phyloP scores from a whole-genome alignment of 148 eudicot genomes.

The Oxyria digyna region DNA sequence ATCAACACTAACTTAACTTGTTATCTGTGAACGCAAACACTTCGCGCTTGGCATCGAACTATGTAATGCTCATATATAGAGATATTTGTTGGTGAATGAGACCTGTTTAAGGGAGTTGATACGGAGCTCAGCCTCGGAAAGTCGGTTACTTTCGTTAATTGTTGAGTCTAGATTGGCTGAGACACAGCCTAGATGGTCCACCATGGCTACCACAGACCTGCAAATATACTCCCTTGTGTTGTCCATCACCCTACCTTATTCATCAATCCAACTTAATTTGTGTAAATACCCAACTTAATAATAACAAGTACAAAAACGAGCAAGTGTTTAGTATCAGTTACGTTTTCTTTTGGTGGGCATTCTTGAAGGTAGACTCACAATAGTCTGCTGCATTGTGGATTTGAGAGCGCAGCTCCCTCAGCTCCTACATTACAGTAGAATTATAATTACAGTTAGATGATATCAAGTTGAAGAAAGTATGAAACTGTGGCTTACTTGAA shows the following conservation, averaged over 20 bases:
- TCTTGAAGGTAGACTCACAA: slow-evolving; percentile 28
- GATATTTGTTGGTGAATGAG: slow-evolving; percentile 3
- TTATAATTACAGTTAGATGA: neutral
- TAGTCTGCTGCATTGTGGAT: slow-evolving; percentile 45
- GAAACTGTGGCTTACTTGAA: slow-evolving; percentile 13
- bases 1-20: too few species aligned
- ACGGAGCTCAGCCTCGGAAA: slow-evolving; percentile 37
- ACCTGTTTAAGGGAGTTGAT: slow-evolving; percentile 55
- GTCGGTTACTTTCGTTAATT: slow-evolving; percentile 22
- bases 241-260: slow-evolving; percentile 39
- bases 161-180: slow-evolving; percentile 43
- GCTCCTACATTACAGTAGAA: slow-evolving; percentile 18
- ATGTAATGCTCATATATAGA: too few species aligned
- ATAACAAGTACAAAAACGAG: too few species aligned
- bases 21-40: too few species aligned
- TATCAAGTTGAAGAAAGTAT: neutral
- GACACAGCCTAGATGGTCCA: slow-evolving; percentile 66
- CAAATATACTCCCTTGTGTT: slow-evolving; percentile 64
- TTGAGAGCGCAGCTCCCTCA: slow-evolving; percentile 38
- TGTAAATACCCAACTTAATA: too few species aligned
- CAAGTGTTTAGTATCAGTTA: too few species aligned
- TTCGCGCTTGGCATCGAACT: too few species aligned
- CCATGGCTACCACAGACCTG: slow-evolving; percentile 51
- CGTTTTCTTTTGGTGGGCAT: slow-evolving; percentile 28
- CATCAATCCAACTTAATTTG: too few species aligned